phyloP scores from a whole-genome alignment of 164 flowering plant species.

The Platanus orientalis region DNA sequence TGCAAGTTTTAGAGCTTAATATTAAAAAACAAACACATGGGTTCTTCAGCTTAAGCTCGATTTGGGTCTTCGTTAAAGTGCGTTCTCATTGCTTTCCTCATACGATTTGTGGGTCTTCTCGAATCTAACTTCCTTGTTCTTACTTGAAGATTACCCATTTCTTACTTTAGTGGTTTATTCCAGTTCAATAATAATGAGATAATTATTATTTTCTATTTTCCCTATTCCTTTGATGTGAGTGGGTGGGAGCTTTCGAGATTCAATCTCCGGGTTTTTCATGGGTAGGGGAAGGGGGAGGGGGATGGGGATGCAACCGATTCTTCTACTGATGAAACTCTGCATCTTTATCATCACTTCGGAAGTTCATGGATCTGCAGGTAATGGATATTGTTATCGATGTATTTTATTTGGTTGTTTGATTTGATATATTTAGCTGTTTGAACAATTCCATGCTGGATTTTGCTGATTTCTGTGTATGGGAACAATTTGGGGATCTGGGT shows the following conservation, averaged over 20 bases:
- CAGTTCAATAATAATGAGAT: not conserved
- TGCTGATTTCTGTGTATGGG: not conserved
- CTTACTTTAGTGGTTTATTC: not conserved
- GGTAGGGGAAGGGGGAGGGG: slow-evolving; percentile 27
- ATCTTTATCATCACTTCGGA: slow-evolving; percentile 22
- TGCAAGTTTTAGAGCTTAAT: slow-evolving; percentile 5
- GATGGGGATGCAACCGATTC: slow-evolving; percentile 27
- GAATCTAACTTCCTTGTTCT: slow-evolving; percentile 23
- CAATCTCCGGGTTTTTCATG: slow-evolving; percentile 11
- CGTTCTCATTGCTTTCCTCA: slow-evolving; percentile 39
- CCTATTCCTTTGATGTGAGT: slow-evolving; percentile 6
- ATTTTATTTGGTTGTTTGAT: slow-evolving; percentile 5
- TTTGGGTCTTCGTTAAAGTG: slow-evolving; percentile 20
- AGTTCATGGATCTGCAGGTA: slow-evolving; percentile 56
- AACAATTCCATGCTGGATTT: not conserved
- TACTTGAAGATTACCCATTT: slow-evolving; percentile 18
- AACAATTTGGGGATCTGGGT: slow-evolving; percentile 8
- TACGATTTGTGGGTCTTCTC: slow-evolving; percentile 37
- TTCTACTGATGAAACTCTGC: slow-evolving; percentile 33
- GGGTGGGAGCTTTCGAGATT: slow-evolving; percentile 13
- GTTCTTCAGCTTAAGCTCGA: slow-evolving; percentile 16
- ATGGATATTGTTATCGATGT: slow-evolving; percentile 7
- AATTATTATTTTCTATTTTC: slow-evolving; percentile 1
- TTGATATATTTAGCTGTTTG: slow-evolving; percentile 2
- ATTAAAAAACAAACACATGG: slow-evolving; percentile 4